Evolutionary conservation across 192 early-diverging fungal species (phyloP).

Genomic region (Coemansia reversa): DNA sequence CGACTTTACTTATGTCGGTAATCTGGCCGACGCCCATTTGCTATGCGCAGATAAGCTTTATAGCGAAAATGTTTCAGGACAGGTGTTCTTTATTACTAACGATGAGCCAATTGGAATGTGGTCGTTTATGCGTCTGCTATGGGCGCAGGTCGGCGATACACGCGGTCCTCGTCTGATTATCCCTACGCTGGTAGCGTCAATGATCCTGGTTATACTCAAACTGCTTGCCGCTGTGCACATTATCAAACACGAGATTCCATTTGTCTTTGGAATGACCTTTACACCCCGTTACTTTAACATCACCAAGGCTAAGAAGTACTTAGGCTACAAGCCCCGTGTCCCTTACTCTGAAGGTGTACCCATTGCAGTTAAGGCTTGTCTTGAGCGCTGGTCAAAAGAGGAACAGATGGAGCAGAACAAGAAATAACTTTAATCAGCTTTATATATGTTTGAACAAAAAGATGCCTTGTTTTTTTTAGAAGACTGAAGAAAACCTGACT

Average conservation of each 20-base stretch:
- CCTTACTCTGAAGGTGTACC: slow-evolving; percentile 58
- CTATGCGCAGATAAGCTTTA: slow-evolving; percentile 77
- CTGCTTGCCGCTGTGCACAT: slow-evolving; percentile 60
- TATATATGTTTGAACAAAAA: slow-evolving; percentile 5
- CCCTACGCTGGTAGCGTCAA: slow-evolving; percentile 66
- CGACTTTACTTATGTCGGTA: slow-evolving; percentile 93
- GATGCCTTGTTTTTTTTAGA: slow-evolving; percentile 2
- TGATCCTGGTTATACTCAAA: slow-evolving; percentile 61
- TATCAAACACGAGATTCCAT: slow-evolving; percentile 73
- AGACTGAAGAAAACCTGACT: neutral
- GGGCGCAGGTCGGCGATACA: slow-evolving; percentile 60
- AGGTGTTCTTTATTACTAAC: slow-evolving; percentile 92
- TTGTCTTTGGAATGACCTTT: slow-evolving; percentile 74
- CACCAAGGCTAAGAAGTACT: slow-evolving; percentile 71
- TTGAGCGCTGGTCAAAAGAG: slow-evolving; percentile 46
- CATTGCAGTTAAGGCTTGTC: slow-evolving; percentile 49
- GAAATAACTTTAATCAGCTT: neutral
- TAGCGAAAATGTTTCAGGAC: slow-evolving; percentile 51
- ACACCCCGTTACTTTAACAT: slow-evolving; percentile 88
- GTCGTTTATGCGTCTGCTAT: slow-evolving; percentile 77
- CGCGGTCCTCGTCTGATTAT: slow-evolving; percentile 61
- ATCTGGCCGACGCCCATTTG: slow-evolving; percentile 89
- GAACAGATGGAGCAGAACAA: slow-evolving; percentile 14
- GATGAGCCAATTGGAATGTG: slow-evolving; percentile 87
- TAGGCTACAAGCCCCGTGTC: slow-evolving; percentile 66